Evolutionary conservation across 2,329 filamentous ascomycete species (phyloP), one percentile per base, ranked within the genome.

Genomic region (Phyllosticta ampelicida): DNA sequence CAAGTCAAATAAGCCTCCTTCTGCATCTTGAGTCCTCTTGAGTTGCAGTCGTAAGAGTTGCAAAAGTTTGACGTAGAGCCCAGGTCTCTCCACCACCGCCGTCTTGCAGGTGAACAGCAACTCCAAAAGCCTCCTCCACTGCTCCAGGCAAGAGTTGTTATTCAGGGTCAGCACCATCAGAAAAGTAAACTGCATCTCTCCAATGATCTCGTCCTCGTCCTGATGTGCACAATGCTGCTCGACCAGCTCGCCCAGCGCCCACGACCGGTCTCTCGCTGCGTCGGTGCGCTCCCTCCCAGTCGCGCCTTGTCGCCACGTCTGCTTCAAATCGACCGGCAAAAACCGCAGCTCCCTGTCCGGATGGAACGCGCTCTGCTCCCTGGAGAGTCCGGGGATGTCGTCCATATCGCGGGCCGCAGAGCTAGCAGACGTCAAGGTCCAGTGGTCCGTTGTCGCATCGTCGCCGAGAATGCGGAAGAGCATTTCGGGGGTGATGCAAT

Each of bases 71-170:
- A 76, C 68, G 66, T 83, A 84, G 56, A 84, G 76, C 2, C 65
- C 65, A 28, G 78, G 70, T 2, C 76, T 71, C 20, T 77, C 73
- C 9, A 63, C 59, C 16, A 84, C 74, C 2, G 82, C 82, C 48
- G 66, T 67, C 18, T 73, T 74, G 63, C 80, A 84, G 0, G 82
- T 85, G 54, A 86, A 71, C 8, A 84, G 70, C 21, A 86, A 68
- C 1, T 71, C 71, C 9, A 86, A 69, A 10, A 86, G 63, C 44
- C 83, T 71, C 65, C 82, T 84, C 83, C 83, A 86, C 65, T 86
- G 83, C 66, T 85, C 81, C 3, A 85, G 70, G 64, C 83, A 85
- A 1, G 82, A 84, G 66, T 80, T 84, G 65, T 86, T 86, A 73
- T 83, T 83, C 61, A 86, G 72, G 5, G 81, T 84, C 60, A 86